Evolutionary conservation across 2,329 filamentous ascomycete genomes (phyloP).

Genomic region (Arachnopeziza araneosa): DNA sequence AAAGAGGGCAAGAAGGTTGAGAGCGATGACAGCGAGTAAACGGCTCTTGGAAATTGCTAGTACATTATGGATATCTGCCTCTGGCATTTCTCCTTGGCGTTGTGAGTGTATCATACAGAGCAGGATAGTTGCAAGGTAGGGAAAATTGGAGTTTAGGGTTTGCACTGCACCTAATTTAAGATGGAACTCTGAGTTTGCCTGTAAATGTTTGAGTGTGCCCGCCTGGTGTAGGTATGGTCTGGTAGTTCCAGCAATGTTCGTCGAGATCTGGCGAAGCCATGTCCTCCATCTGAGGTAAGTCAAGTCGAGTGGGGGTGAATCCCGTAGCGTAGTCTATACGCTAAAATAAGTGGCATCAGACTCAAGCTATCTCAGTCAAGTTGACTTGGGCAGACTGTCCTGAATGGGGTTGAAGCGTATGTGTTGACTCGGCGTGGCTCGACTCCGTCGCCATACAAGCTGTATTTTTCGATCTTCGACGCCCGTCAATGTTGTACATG

Average conservation of each 20-base stretch:
- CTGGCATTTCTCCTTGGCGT: constrained; percentile 18
- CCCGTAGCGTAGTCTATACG: too few species aligned
- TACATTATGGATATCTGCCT: neutral
- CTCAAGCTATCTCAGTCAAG: too few species aligned
- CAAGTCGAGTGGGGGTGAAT: too few species aligned
- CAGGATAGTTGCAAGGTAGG: constrained; percentile 18
- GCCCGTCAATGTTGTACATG: too few species aligned
- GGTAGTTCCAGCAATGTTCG: neutral
- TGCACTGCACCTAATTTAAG: neutral
- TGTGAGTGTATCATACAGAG: constrained; percentile 22
- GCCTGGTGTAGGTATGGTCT: neutral
- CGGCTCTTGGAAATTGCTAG: constrained; percentile 1
- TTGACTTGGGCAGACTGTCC: too few species aligned
- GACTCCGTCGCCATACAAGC: too few species aligned
- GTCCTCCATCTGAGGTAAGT: neutral
- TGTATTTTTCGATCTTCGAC: too few species aligned
- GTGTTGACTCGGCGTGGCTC: too few species aligned
- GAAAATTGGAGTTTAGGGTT: constrained; percentile 3
- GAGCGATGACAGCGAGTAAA: constrained; percentile 43
- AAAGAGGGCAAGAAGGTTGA: constrained; percentile 36
- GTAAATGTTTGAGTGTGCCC: neutral
- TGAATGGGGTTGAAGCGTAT: too few species aligned
- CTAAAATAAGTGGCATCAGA: too few species aligned
- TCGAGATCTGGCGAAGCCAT: too few species aligned
- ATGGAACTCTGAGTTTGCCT: neutral